Conservation (phyloP, 2,329 filamentous ascomycete species). For the Orbilia brochopaga region DNA sequence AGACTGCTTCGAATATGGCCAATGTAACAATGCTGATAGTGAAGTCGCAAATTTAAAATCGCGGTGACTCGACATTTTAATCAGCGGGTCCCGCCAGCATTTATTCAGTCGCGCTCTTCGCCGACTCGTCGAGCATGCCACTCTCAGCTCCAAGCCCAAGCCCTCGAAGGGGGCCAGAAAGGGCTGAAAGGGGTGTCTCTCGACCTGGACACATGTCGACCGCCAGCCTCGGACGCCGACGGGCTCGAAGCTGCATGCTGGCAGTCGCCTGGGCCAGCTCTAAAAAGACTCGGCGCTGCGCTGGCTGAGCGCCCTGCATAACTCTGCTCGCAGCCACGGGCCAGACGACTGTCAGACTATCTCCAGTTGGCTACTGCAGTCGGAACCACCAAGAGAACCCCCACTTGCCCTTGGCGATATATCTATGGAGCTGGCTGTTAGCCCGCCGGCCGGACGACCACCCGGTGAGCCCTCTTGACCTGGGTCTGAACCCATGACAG, state of each 20-base stretch:
- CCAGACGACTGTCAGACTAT: not conserved
- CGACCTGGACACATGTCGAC: conserved; percentile 50
- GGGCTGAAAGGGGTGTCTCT: conserved; percentile 41
- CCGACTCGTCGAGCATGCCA: conserved; percentile 25
- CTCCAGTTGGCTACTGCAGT: conserved; percentile 9
- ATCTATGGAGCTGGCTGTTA: not conserved
- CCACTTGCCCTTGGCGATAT: conserved; percentile 14
- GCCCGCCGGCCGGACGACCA: conserved; percentile 32
- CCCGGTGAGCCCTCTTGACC: conserved; percentile 29
- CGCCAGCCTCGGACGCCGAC: conserved; percentile 41
- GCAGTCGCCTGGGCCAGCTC: conserved; percentile 44
- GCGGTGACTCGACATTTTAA: not conserved
- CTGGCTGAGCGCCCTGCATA: conserved; percentile 37
- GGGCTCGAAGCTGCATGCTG: conserved; percentile 32
- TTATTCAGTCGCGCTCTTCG: conserved; percentile 23
- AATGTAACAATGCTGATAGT: not conserved
- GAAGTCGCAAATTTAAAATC: conserved; percentile 9
- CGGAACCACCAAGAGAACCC: conserved; percentile 29
- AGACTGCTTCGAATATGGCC: not conserved
- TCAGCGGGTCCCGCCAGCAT: conserved; percentile 29
- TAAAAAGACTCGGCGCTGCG: conserved; percentile 22
- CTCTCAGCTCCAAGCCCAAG: conserved; percentile 11
- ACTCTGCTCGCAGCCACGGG: conserved; percentile 42
- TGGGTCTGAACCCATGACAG: conserved; percentile 47
- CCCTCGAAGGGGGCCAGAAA: conserved; percentile 5